Base-by-base conservation (phyloP, 441 rosid species). In the Rhodomyrtus psidioides region DNA sequence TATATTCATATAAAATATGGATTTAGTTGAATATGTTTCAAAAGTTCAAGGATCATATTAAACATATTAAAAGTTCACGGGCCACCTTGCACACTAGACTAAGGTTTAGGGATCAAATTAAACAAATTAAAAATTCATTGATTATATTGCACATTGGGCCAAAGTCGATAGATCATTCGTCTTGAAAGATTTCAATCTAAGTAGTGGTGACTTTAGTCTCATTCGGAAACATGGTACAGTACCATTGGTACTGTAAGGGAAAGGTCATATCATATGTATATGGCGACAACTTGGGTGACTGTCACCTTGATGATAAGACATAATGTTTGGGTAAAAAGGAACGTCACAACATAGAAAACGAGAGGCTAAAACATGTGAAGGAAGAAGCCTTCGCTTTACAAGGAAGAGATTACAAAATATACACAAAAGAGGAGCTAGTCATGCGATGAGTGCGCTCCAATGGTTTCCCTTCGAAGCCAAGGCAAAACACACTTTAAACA, bases 391-490 rank as follows among this genome's bases (percentile, higher is more conserved):
- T 26, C 44, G 24, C 53, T 85, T 30, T 76, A 10, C 16, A 39
- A 70, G 39, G 79, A 6, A 70, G 49, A 39, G 21, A 17, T 6
- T 24, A 17, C 54, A 44, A 54, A 53, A 39, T 17, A 39, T 55
- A 23, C 34, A 21, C 21, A 28, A 23, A 55, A 39, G 62, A 85
- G 39, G 60, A 60, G 44, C 30, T n/a, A 34, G 16, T 21, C 49
- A 70, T 39, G 79, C 10, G 12, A 21, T 70, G 79, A 70, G 28
- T 23, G 59, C 9, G 16, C 79, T 39, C 49, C 34, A 26, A 16
- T 30, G 81, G 42, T 44, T 51, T 58, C 34, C 84, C 87, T 85
- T 85, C 84, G 51, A 85, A 81, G 84, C 60, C 84, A 85, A 81
- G 84, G 46, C 42, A 81, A 81, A 51, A 17, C 49, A 57, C 57